These are phyloP conservation scores for Phytophthora nicotianae DNA, from an alignment of 352 stramenopile species.

Conservation along the genomic window DNA sequence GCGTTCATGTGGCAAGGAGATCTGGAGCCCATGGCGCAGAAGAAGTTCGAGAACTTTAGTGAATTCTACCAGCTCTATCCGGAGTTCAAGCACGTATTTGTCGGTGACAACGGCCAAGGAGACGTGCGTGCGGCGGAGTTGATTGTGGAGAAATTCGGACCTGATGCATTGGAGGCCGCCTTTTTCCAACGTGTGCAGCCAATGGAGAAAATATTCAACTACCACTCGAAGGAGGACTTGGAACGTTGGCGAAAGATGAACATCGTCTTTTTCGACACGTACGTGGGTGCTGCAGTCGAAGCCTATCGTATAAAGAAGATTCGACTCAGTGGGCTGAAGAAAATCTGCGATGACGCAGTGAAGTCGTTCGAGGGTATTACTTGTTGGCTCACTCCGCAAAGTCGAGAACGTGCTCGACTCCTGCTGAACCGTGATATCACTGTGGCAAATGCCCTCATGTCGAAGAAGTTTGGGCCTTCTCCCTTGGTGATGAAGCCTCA, in stretches of 20 bases:
- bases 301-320: conserved; percentile 76
- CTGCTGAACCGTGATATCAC: conserved; percentile 70
- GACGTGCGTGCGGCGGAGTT: conserved; percentile 91
- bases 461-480: conserved; percentile 33
- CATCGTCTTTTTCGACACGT: conserved; percentile 93
- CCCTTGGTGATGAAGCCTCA: conserved; percentile 62
- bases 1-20: conserved; percentile 96
- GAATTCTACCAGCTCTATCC: conserved; percentile 98
- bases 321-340: conserved; percentile 59
- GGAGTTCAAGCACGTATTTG: conserved; percentile 98
- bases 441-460: conserved; percentile 66
- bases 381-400: conserved; percentile 54
- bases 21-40: conserved; percentile 94
- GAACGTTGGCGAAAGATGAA: conserved; percentile 86
- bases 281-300: conserved; percentile 83
- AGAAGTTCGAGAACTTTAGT: conserved; percentile 95
- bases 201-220: conserved; percentile 84
- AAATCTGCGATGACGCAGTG: conserved; percentile 63
- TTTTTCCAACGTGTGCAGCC: conserved; percentile 93
- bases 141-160: conserved; percentile 81
- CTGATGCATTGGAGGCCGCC: conserved; percentile 62
- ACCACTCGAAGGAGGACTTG: conserved; percentile 68
- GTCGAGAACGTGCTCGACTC: conserved; percentile 57
- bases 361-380: conserved; percentile 60
- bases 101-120: conserved; percentile 97